Evolutionary conservation across 2,329 filamentous ascomycete genomes (phyloP).

Genomic region (Teratosphaeria pseudoeucalypti): DNA sequence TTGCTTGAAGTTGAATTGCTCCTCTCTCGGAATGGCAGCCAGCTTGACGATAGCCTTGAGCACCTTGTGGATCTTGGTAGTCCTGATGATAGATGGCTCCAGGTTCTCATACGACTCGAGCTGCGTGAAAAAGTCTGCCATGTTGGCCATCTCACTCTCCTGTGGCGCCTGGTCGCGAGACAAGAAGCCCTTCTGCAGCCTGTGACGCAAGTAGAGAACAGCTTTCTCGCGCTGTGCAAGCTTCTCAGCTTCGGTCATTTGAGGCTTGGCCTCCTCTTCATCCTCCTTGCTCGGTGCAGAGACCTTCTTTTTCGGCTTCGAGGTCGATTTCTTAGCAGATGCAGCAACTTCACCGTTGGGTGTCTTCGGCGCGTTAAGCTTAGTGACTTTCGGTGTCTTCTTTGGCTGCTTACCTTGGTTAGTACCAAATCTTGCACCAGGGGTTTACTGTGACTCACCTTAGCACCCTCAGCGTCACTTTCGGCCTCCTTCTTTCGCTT

Average conservation of each 20-base stretch:
- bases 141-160: conserved; percentile 68
- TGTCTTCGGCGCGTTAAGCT: conserved; percentile 36
- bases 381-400: conserved; percentile 40
- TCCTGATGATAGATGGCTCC: conserved; percentile 77
- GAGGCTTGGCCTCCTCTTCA: conserved; percentile 48
- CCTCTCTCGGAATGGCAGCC: conserved; percentile 72
- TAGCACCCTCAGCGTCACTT: conserved; percentile 59
- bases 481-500: conserved; percentile 71
- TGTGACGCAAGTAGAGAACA: conserved; percentile 88
- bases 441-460: conserved; percentile 29
- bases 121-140: conserved; percentile 68
- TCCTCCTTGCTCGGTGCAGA: conserved; percentile 40
- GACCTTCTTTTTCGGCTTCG: conserved; percentile 50
- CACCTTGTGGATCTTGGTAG: conserved; percentile 97
- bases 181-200: conserved; percentile 87
- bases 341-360: conserved; percentile 26
- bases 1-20: conserved; percentile 79
- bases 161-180: conserved; percentile 76
- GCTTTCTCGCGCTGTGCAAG: conserved; percentile 50
- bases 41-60: conserved; percentile 90
- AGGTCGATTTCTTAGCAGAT: conserved; percentile 26
- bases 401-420: conserved; percentile 29
- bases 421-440: conserved; percentile 9
- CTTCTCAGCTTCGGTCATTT: conserved; percentile 44
- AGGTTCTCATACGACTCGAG: conserved; percentile 73